Base-by-base conservation (phyloP, 345 rosid genomes). In the Salix exigua region DNA sequence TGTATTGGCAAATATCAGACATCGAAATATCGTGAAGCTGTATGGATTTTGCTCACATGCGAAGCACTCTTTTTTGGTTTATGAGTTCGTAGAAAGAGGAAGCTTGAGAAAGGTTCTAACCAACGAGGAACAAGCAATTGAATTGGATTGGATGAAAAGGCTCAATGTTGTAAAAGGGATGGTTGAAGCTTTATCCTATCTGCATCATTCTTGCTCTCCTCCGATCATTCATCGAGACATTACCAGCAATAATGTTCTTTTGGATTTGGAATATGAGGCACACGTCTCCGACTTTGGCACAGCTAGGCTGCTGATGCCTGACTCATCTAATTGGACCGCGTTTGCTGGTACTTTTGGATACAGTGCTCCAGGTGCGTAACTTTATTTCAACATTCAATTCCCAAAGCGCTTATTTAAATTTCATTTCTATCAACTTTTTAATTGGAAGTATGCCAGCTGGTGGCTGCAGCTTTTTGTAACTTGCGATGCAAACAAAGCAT, bases 161-260 rank as follows among this genome's bases (percentile, higher is more conserved):
- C 11, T 72, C 10, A 66, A 72, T 28, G 67, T 72, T 17, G 72
- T 72, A 3, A 21, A 65, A 42, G 75, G 66, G 2, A 40, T 77
- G 33, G 80, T 53, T 16, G 17, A 55, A 31, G 76, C 76, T 17
- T 21, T 72, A 11, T 18, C 72, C 17, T 70, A 71, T 65, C 28
- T 78, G 58, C 81, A 72, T 33, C 66, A 78, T 66, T 38, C 12
- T 38, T 38, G 42, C 42, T 38, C 42, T 38, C 42, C 42, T 38
- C 42, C 42, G 68, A 71, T 6, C 51, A 76, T 72, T 21, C 81
- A 46, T n/a, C 21, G 72, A 6, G 81, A 72, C n/a, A n/a, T n/a
- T n/a, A n/a, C n/a, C n/a, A n/a, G n/a, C n/a, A n/a, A n/a, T n/a
- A n/a, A n/a, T n/a, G n/a, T n/a, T n/a, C n/a, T n/a, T n/a, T n/a